Base-by-base conservation (phyloP, 2,329 filamentous ascomycete genomes). In the Scopulariopsis brevicaulis region DNA sequence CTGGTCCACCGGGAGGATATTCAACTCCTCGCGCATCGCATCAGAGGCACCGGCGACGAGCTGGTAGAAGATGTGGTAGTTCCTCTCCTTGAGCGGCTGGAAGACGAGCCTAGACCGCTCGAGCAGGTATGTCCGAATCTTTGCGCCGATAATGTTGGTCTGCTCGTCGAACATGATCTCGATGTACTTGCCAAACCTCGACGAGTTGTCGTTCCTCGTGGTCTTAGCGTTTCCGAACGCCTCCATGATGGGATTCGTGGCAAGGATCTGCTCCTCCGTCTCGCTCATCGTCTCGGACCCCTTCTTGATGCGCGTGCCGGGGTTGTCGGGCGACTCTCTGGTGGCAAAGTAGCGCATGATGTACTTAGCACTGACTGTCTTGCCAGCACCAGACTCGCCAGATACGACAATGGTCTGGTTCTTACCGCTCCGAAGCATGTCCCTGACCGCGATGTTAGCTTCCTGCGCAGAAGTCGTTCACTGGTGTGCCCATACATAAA, bases 301-400 rank as follows among this genome's bases (percentile, higher is more conserved):
- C 73, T 90, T 32, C 28, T 32, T 94, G 58, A 80, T 80, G 66
- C 89, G 85, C 62, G 84, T 86, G 54, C 87, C 86, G 18, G 90
- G 87, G 70, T 92, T 89, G 66, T 95, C 90, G 58, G 94, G 91
- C 8, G 92, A 87, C 73, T 96, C 94, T 82, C 94, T 86, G 51
- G 94, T 99, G 62, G 94, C 94, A 73, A 99, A 99, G 77, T 99
- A 99, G 67, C 94, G 85, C 94, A 99, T 99, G 71, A 99, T 97
- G 75, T 99, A 97, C 77, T 99, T 99, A 66, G 94, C 94, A 74
- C 93, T 97, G 71, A 99, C 94, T 5, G 94, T 99, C 78, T 99
- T 99, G 68, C 94, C 94, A 63, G 94, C 94, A 82, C 94, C 94
- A 58, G 94, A 99, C 74, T 99, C 94, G 71, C 94, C 94, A 40